A percentile compares a stretch with the other conserved stretches of the same genome.
Evolutionary conservation across 208 protist genomes (phyloP).

Genomic region (Strigomonas culicis): DNA sequence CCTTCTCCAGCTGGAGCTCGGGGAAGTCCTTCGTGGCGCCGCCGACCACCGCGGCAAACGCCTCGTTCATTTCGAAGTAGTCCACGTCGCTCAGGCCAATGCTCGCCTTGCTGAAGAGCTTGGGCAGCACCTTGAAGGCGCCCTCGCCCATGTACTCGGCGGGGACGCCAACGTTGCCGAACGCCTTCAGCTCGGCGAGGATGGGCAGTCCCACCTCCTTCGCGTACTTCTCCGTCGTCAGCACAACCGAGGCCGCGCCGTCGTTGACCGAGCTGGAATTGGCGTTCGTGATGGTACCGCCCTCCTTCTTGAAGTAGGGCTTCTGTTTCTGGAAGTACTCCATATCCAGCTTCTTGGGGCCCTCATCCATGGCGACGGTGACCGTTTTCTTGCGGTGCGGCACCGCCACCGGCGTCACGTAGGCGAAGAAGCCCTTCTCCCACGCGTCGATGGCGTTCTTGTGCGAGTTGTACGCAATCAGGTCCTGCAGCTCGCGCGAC

Average conservation of each 20-base stretch:
- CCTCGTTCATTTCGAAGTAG: constrained; percentile 97
- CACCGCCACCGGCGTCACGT: constrained; percentile 89
- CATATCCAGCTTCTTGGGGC: constrained; percentile 74
- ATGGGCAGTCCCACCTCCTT: constrained; percentile 78
- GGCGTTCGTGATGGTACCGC: constrained; percentile 91
- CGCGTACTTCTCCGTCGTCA: constrained; percentile 71
- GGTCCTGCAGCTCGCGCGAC: constrained; percentile 89
- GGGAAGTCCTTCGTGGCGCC: constrained; percentile 83
- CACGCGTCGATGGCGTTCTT: constrained; percentile 62
- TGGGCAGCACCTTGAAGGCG: constrained; percentile 84
- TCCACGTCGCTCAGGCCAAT: constrained; percentile 72
- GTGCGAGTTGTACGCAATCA: constrained; percentile 90
- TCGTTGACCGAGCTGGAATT: constrained; percentile 91
- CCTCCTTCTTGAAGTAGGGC: constrained; percentile 83
- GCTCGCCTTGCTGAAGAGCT: constrained; percentile 53
- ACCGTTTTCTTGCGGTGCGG: constrained; percentile 34
- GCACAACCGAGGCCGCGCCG: constrained; percentile 82
- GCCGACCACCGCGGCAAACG: constrained; percentile 94
- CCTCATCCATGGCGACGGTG: constrained; percentile 79
- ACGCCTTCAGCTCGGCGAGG: constrained; percentile 82
- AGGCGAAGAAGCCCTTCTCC: constrained; percentile 82
- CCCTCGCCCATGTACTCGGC: constrained; percentile 91
- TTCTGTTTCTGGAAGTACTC: constrained; percentile 86
- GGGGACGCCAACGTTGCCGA: constrained; percentile 85
- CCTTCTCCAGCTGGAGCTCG: constrained; percentile 60